Base-by-base conservation (phyloP, 108 stramenopile genomes). In the Fistulifera solaris region DNA sequence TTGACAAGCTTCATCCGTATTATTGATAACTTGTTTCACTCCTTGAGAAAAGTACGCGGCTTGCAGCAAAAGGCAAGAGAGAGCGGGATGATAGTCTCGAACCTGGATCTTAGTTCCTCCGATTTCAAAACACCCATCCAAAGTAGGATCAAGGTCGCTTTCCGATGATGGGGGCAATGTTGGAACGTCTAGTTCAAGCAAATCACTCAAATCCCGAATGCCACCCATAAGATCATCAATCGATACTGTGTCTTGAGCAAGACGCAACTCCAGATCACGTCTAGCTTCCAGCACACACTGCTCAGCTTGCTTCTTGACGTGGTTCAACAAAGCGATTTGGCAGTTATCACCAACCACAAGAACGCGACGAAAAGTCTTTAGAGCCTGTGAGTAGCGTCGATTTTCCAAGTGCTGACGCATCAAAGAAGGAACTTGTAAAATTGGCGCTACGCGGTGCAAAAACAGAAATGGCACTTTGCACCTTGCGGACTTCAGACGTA, bases 391-490 rank as follows among this genome's bases (percentile, higher is more conserved):
- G 58, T 84, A 85, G 27, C 82, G 71, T 0, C 81, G 83, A 51
- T 86, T 89, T 59, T 93, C 87, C 17, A 93, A 72, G 42, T 88
- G 92, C 63, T 86, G 85, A 2, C 87, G 59, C 92, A 93, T 93
- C 38, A 87, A 57, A 48, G 72, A 73, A 0, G 92, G 92, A 12
- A 78, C 80, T 45, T 86, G 83, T 5, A 93, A 66, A 31, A 93
- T 70, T 2, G 85, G 85, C 1, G 77, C 87, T 11, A 89, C 79
- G 40, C 92, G 78, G 27, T 82, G 80, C 16, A 93, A 65, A n/a
- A 13, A 93, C 85, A n/a, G 83, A 66, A 7, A 93, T 56, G 12
- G 85, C 83, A 19, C 82, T 81, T 59, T 93, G 87, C 1, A 89
- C 87, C 59, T 89, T 93, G 23, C 85, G 72, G 27, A 93, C 92